Conservation (phyloP, 208 protist genomes). For the Trypanosoma brucei region DNA sequence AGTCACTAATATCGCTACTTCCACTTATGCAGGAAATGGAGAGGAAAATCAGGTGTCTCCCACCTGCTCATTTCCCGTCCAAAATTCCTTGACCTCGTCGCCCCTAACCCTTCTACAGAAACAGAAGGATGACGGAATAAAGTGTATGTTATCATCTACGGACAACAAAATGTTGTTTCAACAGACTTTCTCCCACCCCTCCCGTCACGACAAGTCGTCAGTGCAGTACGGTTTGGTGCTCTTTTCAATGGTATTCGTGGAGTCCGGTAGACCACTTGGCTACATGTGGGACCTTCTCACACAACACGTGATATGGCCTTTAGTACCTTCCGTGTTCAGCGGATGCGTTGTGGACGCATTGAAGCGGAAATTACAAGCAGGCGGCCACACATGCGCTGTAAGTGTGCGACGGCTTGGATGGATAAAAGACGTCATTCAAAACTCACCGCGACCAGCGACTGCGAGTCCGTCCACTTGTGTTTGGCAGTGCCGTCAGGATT, state of each 20-base stretch:
- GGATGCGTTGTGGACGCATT: slow-evolving; percentile 1
- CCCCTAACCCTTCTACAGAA: not conserved
- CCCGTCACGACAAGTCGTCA: not conserved
- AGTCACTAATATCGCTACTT: not conserved
- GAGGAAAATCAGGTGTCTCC: not conserved
- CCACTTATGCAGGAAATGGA: not conserved
- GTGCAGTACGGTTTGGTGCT: slow-evolving; percentile 17
- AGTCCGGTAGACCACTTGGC: not conserved
- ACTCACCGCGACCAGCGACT: not conserved
- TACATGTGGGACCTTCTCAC: slow-evolving; percentile 1
- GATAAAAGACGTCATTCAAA: slow-evolving; percentile 13
- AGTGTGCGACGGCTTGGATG: slow-evolving; percentile 6
- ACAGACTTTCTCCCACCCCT: not conserved
- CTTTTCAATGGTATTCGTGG: slow-evolving; percentile 6
- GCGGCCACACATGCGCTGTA: not conserved
- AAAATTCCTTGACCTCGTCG: not conserved
- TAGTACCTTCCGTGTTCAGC: slow-evolving; percentile 1
- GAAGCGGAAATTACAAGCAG: not conserved
- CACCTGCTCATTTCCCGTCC: not conserved
- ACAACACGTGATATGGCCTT: slow-evolving; percentile 14
- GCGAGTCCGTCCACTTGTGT: not conserved
- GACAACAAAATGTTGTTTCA: not conserved
- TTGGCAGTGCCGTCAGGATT: slow-evolving; percentile 2
- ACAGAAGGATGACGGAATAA: not conserved
- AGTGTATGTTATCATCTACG: not conserved